Conservation (phyloP, 805 yeast species). For the Saccharomycopsis schoenii region DNA sequence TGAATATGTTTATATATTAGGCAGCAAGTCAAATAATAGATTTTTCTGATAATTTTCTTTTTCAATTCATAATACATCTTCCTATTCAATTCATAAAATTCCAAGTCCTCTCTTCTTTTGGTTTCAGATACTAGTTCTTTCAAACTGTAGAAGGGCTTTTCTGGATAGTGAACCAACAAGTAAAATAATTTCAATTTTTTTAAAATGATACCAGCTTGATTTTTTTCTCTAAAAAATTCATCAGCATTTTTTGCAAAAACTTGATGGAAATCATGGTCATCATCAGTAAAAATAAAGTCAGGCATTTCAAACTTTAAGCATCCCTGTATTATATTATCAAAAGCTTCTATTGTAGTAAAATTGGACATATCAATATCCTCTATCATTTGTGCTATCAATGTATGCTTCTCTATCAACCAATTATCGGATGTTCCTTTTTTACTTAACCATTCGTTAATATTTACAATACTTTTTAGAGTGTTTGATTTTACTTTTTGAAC, state of each 20-base stretch:
- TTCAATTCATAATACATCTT: neutral
- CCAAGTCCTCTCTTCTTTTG: neutral
- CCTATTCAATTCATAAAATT: slow-evolving; percentile 1
- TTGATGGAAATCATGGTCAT: neutral
- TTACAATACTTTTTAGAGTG: neutral
- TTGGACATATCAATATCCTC: neutral
- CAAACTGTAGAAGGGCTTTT: neutral
- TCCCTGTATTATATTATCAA: neutral
- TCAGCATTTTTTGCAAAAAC: neutral
- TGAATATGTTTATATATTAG: neutral
- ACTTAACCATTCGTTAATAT: neutral
- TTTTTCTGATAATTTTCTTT: neutral
- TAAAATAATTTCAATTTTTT: neutral
- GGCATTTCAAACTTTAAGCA: neutral
- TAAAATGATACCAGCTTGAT: neutral
- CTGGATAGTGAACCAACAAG: neutral
- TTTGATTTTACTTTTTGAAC: neutral
- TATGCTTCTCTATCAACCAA: neutral
- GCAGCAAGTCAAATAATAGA: neutral
- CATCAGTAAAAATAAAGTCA: neutral
- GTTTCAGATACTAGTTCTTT: neutral
- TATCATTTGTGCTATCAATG: neutral
- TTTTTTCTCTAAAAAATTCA: neutral
- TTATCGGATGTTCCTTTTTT: neutral
- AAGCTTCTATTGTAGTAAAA: neutral